phyloP scores from a whole-genome alignment of 345 rosid species.

The Cochlearia excelsa region DNA sequence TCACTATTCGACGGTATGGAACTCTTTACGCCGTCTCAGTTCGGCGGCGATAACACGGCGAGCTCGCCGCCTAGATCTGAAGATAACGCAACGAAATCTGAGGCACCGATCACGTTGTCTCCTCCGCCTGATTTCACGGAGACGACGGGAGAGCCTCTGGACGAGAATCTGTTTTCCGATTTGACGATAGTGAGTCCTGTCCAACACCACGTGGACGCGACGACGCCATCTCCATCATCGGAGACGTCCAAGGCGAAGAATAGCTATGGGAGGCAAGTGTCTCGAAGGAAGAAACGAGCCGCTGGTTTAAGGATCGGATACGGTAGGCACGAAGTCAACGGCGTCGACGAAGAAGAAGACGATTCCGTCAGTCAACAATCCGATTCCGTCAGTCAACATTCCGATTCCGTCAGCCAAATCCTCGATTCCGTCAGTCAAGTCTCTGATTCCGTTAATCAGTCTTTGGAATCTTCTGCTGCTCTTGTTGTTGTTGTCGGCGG shows the following conservation, averaged over 20 bases:
- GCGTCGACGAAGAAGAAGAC: slow-evolving; percentile 36
- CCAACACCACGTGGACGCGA: neutral
- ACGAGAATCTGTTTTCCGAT: slow-evolving; percentile 81
- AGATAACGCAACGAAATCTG: slow-evolving; percentile 13
- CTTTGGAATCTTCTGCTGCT: slow-evolving; percentile 6
- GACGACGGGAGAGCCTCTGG: slow-evolving; percentile 49
- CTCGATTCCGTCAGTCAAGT: slow-evolving; percentile 25
- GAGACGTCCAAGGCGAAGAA: slow-evolving; percentile 10
- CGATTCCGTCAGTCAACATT: slow-evolving; percentile 27
- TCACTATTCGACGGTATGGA: slow-evolving; percentile 93
- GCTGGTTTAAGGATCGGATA: slow-evolving; percentile 71
- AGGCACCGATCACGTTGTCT: neutral
- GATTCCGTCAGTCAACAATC: slow-evolving; percentile 26
- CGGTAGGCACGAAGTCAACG: slow-evolving; percentile 42
- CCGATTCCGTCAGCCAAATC: slow-evolving; percentile 23
- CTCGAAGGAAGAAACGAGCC: slow-evolving; percentile 79
- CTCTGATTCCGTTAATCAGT: slow-evolving; percentile 24
- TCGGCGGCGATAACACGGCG: slow-evolving; percentile 19
- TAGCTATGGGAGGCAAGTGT: slow-evolving; percentile 44
- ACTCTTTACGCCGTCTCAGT: slow-evolving; percentile 56
- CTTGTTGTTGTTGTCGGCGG: neutral
- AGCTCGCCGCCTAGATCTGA: slow-evolving; percentile 19
- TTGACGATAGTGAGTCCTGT: slow-evolving; percentile 53
- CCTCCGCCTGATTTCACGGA: slow-evolving; percentile 23
- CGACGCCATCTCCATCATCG: neutral